These are phyloP conservation scores for Trypanosoma cruzi DNA, from an alignment of 208 protist species.

Conservation along the genomic window DNA sequence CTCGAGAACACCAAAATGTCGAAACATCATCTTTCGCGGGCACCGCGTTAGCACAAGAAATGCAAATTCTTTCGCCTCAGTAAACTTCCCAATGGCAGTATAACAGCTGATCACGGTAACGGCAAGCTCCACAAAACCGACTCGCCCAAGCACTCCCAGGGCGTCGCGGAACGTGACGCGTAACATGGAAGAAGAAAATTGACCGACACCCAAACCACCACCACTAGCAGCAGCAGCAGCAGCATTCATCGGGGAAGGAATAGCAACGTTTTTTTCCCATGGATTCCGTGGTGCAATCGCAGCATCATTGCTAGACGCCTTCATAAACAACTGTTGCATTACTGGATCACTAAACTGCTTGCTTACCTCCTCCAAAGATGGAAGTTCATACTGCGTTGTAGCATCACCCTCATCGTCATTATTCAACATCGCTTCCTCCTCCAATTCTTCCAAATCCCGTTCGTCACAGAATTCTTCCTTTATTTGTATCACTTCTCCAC, in stretches of 20 bases:
- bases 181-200: slow-evolving; percentile 24
- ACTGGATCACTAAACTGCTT: slow-evolving; percentile 72
- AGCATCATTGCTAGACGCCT: slow-evolving; percentile 56
- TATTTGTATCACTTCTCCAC: background rate
- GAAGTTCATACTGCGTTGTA: slow-evolving; percentile 48
- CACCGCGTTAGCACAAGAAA: slow-evolving; percentile 68
- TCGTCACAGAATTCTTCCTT: slow-evolving; percentile 26
- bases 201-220: slow-evolving; percentile 1
- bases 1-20: slow-evolving; percentile 55
- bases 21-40: slow-evolving; percentile 42
- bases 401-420: slow-evolving; percentile 17
- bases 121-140: slow-evolving; percentile 68
- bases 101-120: slow-evolving; percentile 84
- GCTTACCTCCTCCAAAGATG: slow-evolving; percentile 84
- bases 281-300: slow-evolving; percentile 13
- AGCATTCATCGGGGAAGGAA: slow-evolving; percentile 12
- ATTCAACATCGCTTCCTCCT: slow-evolving; percentile 28
- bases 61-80: slow-evolving; percentile 90
- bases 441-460: slow-evolving; percentile 54
- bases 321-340: slow-evolving; percentile 86
- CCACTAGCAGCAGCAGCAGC: slow-evolving; percentile 11
- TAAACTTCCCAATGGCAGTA: slow-evolving; percentile 79
- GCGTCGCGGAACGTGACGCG: slow-evolving; percentile 74
- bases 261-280: slow-evolving; percentile 12
- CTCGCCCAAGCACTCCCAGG: slow-evolving; percentile 54